Evolutionary conservation across 176 grass and related monocot species (phyloP), one percentile per base, ranked within the genome.

Genomic region (Echinochloa phyllopogon): DNA sequence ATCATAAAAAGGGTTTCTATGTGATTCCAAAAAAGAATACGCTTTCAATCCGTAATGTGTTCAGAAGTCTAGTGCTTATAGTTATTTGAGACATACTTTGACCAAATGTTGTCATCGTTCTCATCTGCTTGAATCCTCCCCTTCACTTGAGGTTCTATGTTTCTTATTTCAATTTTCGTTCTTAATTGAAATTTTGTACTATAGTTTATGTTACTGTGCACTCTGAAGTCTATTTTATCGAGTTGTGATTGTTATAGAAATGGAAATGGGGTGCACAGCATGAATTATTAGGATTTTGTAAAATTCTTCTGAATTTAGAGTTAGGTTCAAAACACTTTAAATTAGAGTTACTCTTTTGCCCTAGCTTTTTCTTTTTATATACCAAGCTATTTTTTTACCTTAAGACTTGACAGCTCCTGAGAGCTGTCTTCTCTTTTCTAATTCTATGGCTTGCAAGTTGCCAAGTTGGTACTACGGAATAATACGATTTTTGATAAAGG

Each of bases 401-500:
- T 10, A 33, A 79, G 68, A 50, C 10, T 9, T 67, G 45, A 82
- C 68, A 69, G 61, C 51, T 81, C 16, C 76, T 81, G 42, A 81
- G 50, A 12, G 18, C 63, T 76, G 52, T 39, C 21, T 81, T 89
- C 75, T 71, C 15, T 71, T 70, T 69, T 2, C 23, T 20, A 70
- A 70, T 59, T 24, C n/a, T 41, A 69, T 33, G 18, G 17, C 61
- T 75, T 80, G 61, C 44, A 81, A 89, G 44, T 89, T 89, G 83
- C 37, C 78, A 81, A 81, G 20, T 41, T 68, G 65, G 65, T 53
- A 78, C 65, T 14, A 67, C 59, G 21, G 17, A 65, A 65, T 75
- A 36, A 83, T 60, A 40, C 25, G 29, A 49, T 43, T 14, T 73
- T 73, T 51, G 0, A 68, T 73, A 73, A 73, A 51, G 25, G 23